Base-by-base conservation (phyloP, 2,329 filamentous ascomycete genomes). In the Fusarium falciforme region DNA sequence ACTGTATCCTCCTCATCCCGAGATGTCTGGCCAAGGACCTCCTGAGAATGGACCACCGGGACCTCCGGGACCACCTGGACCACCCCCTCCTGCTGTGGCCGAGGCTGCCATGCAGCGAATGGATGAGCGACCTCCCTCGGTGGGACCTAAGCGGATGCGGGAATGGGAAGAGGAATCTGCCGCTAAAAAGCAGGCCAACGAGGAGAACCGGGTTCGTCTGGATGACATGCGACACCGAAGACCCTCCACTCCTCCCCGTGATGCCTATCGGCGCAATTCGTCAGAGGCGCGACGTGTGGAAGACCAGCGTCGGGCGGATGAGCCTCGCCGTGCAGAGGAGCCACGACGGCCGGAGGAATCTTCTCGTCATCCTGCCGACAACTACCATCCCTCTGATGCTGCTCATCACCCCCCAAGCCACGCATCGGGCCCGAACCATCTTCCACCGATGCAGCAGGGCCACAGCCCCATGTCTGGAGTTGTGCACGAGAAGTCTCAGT, bases 101-200 rank as follows among this genome's bases (percentile, higher is more conserved):
- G 91, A 92, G 55, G 93, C 96, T 79, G 89, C 90, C 27, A 87
- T 89, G 68, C 92, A 88, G 65, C 83, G 84, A 63, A 85, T 89
- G 68, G 89, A 90, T 63, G 88, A 97, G 65, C 90, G 95, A n/a
- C 94, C 95, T 20, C 84, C 92, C 1, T 97, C 94, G 40, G 93
- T 94, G 12, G 90, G 89, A 5, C 91, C 93, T 66, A 99, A 99
- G 88, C 91, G 96, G 67, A 89, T 92, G 81, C 92, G 95, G 58
- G 96, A 98, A 79, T 98, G 96, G 95, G 96, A 98, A 76, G 93
- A 96, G 38, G 94, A 97, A 38, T 85, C 90, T 25, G 85, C 91
- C 5, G 87, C 88, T 52, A 97, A 98, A 86, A 98, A 98, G 85
- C 91, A 93, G 70, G 92, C 94, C 11, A 97, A 92, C 42, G 96